Percentiles rank a stretch among this genome's conserved stretches.
Conservation (phyloP, 768 basidiomycete species). For the Rhodotorula babjevae region DNA sequence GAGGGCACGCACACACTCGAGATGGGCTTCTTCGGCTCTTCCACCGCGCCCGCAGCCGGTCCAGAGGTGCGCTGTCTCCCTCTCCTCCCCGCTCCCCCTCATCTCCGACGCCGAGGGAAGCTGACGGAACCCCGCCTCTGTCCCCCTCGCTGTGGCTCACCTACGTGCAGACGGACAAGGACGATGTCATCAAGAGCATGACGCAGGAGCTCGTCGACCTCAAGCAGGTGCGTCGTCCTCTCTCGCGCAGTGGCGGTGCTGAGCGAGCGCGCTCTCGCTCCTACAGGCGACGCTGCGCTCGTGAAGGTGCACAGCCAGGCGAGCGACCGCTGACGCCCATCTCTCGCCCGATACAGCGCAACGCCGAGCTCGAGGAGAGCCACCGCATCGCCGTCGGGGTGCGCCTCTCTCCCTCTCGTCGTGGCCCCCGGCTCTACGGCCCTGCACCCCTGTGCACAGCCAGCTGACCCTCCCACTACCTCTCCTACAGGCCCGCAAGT, state of each 20-base stretch:
- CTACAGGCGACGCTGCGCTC: too few relatives aligned
- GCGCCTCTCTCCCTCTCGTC: background rate
- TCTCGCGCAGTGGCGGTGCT: background rate
- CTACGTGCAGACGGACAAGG: background rate
- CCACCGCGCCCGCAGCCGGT: background rate
- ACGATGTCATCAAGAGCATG: conserved; percentile 12
- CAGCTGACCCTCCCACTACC: background rate
- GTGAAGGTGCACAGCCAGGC: too few relatives aligned
- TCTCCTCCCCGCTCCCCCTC: background rate
- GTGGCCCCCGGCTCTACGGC: too few relatives aligned
- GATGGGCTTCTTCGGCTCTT: background rate
- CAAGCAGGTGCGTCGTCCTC: conserved; percentile 6
- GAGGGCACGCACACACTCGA: too few relatives aligned
- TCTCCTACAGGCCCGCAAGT: conserved; percentile 3
- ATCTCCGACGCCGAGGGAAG: background rate
- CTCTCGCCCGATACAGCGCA: background rate
- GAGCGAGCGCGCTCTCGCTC: too few relatives aligned
- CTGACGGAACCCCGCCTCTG: background rate
- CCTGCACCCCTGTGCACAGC: too few relatives aligned
- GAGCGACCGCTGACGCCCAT: background rate
- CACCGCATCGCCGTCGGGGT: conserved; percentile 5
- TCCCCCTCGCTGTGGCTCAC: background rate
- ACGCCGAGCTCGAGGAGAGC: background rate
- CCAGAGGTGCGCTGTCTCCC: background rate
- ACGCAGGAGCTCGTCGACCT: conserved; percentile 8